A percentile compares a stretch with the other conserved stretches of the same genome.
Conservation (phyloP, 1,284 basidiomycete genomes). For the Marasmius fiardii region DNA sequence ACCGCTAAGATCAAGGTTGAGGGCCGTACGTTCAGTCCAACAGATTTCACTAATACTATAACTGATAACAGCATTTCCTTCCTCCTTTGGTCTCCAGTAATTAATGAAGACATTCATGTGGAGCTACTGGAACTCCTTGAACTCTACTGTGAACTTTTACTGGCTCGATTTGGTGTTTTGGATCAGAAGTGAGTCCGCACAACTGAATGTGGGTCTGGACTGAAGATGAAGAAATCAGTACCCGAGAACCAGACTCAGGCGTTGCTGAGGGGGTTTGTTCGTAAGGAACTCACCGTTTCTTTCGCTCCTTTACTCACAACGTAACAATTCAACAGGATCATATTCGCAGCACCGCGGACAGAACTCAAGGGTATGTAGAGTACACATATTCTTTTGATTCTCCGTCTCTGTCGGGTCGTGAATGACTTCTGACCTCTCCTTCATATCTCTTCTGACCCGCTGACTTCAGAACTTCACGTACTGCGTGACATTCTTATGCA, state of each 20-base stretch:
- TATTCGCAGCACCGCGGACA: slow-evolving; percentile 88
- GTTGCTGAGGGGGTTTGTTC: slow-evolving; percentile 69
- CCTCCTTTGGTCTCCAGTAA: slow-evolving; percentile 41
- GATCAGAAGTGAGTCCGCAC: slow-evolving; percentile 68
- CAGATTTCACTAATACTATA: not conserved
- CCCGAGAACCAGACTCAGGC: slow-evolving; percentile 80
- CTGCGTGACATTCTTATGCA: slow-evolving; percentile 93
- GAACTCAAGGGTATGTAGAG: slow-evolving; percentile 74
- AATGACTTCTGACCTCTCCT: slow-evolving; percentile 4
- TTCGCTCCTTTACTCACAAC: slow-evolving; percentile 18
- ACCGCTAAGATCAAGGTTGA: slow-evolving; percentile 84
- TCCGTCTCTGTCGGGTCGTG: slow-evolving; percentile 1
- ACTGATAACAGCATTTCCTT: not conserved
- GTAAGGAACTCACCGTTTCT: slow-evolving; percentile 9
- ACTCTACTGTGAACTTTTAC: slow-evolving; percentile 90
- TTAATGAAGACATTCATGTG: slow-evolving; percentile 82
- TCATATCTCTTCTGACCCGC: slow-evolving; percentile 3
- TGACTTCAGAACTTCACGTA: slow-evolving; percentile 74
- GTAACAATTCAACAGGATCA: slow-evolving; percentile 52
- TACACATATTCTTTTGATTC: not conserved
- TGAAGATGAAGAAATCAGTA: slow-evolving; percentile 36
- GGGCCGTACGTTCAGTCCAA: slow-evolving; percentile 48
- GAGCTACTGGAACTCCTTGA: slow-evolving; percentile 92
- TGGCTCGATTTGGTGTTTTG: slow-evolving; percentile 88
- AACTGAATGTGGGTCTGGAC: slow-evolving; percentile 3